These are phyloP conservation scores for Chaetothyriales sp. DNA, from an alignment of 2,329 filamentous ascomycete species.

Conservation along the genomic window DNA sequence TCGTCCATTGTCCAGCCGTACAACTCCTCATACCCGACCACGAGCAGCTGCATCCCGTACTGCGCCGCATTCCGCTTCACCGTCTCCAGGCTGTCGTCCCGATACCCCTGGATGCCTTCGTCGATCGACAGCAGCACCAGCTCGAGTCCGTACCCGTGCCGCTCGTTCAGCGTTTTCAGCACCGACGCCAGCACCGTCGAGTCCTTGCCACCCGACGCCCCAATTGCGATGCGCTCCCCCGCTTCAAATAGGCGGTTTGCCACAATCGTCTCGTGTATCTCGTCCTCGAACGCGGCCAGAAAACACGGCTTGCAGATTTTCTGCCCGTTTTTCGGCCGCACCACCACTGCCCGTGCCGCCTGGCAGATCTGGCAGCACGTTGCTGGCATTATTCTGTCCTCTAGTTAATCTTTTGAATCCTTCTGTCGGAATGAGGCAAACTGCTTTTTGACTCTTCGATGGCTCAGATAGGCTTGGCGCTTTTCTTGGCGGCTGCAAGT, in stretches of 20 bases:
- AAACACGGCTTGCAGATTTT: constrained; percentile 90
- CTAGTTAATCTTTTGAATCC: not conserved
- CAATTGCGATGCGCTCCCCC: constrained; percentile 83
- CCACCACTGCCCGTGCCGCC: constrained; percentile 66
- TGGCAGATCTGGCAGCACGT: constrained; percentile 51
- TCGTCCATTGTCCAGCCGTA: constrained; percentile 99
- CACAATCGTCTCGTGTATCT: constrained; percentile 85
- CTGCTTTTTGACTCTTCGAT: too few species aligned
- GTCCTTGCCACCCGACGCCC: constrained; percentile 93
- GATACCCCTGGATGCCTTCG: constrained; percentile 92
- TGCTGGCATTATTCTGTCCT: not conserved
- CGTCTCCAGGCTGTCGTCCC: constrained; percentile 90
- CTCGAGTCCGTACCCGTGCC: constrained; percentile 73
- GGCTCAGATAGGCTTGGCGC: too few species aligned
- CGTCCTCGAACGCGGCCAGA: constrained; percentile 72
- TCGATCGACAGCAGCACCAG: constrained; percentile 83
- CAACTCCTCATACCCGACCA: constrained; percentile 82
- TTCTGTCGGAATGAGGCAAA: too few species aligned
- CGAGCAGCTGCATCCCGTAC: constrained; percentile 81
- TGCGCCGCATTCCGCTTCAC: constrained; percentile 87
- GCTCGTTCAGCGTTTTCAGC: constrained; percentile 83
- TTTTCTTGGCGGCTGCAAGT: too few species aligned
- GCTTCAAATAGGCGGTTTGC: constrained; percentile 65
- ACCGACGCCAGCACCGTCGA: constrained; percentile 92
- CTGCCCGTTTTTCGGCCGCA: constrained; percentile 85